phyloP scores from a whole-genome alignment of 805 yeast genomes.

The Blastobotrys mokoenaii region DNA sequence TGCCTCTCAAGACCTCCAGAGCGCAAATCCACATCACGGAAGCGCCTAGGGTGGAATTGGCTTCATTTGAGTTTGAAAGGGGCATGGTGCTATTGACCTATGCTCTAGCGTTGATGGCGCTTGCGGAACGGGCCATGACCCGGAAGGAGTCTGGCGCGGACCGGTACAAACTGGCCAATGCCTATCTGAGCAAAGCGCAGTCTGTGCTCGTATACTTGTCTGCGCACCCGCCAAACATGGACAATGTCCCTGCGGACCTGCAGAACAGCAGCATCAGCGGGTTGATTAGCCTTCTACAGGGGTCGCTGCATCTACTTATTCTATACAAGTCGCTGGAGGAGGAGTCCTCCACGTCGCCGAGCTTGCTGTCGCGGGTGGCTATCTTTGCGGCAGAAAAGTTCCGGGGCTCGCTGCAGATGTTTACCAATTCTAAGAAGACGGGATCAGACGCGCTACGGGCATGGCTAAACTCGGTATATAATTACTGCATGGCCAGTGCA shows the following conservation, averaged over 20 bases:
- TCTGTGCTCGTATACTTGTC: conserved; percentile 19
- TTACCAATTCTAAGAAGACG: conserved; percentile 7
- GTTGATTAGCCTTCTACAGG: conserved; percentile 18
- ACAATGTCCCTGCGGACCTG: conserved; percentile 17
- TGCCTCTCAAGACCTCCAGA: conserved; percentile 16
- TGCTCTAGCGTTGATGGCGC: conserved; percentile 13
- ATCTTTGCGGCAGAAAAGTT: conserved; percentile 27
- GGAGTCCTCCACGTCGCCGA: conserved; percentile 18
- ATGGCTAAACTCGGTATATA: conserved; percentile 23
- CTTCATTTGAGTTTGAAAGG: conserved; percentile 17
- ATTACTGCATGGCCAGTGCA: conserved; percentile 21
- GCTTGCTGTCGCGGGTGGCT: conserved; percentile 25
- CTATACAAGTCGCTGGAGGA: conserved; percentile 20
- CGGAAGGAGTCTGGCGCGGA: conserved; percentile 3
- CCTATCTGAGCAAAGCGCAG: conserved; percentile 21
- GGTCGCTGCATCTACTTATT: conserved; percentile 24
- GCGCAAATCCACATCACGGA: conserved; percentile 8
- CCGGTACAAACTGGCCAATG: conserved; percentile 22
- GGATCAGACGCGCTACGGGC: conserved; percentile 13
- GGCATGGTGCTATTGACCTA: conserved; percentile 20
- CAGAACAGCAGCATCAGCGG: conserved; percentile 18
- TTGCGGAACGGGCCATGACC: conserved; percentile 12
- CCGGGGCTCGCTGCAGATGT: conserved; percentile 20
- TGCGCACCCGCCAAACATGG: conserved; percentile 9
- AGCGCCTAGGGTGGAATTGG: conserved; percentile 3